Evolutionary conservation across 2,329 filamentous ascomycete species (phyloP).

Genomic region (Aspergillus sp.): DNA sequence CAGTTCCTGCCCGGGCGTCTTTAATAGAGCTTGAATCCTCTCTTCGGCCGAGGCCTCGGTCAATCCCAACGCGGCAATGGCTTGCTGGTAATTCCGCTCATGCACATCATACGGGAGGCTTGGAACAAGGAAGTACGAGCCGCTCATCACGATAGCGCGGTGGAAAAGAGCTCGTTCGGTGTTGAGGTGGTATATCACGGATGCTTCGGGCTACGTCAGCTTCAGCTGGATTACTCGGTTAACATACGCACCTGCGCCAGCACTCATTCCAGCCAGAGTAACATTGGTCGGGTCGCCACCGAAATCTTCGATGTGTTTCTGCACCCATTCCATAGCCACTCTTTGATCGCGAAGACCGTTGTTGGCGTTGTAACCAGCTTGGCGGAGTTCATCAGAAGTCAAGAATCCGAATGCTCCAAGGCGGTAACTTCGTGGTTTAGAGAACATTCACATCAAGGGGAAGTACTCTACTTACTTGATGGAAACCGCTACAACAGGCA

Average conservation of each 20-base stretch:
- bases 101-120: constrained; percentile 38
- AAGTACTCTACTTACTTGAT: constrained; percentile 41
- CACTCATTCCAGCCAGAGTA: constrained; percentile 48
- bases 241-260: constrained; percentile 39
- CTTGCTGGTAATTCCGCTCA: constrained; percentile 43
- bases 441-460: neutral
- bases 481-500: constrained; percentile 48
- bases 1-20: constrained; percentile 42
- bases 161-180: constrained; percentile 41
- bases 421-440: constrained; percentile 44
- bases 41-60: constrained; percentile 36
- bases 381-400: constrained; percentile 48
- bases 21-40: constrained; percentile 42
- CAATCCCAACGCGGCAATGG: constrained; percentile 42
- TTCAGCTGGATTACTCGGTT: neutral
- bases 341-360: constrained; percentile 51
- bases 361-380: constrained; percentile 46
- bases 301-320: constrained; percentile 41
- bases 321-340: constrained; percentile 41
- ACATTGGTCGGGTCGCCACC: constrained; percentile 42
- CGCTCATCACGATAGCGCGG: constrained; percentile 43
- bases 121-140: constrained; percentile 44
- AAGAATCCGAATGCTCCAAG: constrained; percentile 46
- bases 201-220: constrained; percentile 19
- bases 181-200: constrained; percentile 34